Conservation (phyloP, 2,329 filamentous ascomycete genomes). For the Lizonia empirigonia region DNA sequence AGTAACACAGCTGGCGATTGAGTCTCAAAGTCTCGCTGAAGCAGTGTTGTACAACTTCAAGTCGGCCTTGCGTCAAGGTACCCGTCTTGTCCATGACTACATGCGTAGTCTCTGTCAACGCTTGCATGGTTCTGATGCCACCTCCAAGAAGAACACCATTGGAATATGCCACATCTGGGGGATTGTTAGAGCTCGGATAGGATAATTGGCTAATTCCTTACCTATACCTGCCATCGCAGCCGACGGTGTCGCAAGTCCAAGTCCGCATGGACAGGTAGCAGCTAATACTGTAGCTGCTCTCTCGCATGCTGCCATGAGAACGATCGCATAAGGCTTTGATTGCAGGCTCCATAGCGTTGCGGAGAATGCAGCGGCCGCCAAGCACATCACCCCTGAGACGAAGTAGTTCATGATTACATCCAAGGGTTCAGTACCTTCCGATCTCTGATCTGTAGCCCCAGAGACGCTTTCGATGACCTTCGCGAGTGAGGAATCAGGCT, state of each 20-base stretch:
- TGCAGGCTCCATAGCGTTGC: not conserved
- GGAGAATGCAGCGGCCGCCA: not conserved
- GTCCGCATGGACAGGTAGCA: slow-evolving; percentile 23
- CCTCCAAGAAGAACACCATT: slow-evolving; percentile 19
- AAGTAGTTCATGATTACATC: slow-evolving; percentile 12
- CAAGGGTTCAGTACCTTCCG: not conserved
- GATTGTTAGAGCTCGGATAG: not conserved
- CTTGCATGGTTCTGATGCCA: slow-evolving; percentile 18
- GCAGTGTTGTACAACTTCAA: slow-evolving; percentile 8
- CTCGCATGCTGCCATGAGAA: slow-evolving; percentile 3
- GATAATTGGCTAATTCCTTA: not conserved
- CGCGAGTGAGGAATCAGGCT: slow-evolving; percentile 10
- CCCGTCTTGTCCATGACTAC: slow-evolving; percentile 26
- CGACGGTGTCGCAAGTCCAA: slow-evolving; percentile 21
- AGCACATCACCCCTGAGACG: slow-evolving; percentile 2
- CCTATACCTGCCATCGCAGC: slow-evolving; percentile 23
- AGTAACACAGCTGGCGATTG: slow-evolving; percentile 2
- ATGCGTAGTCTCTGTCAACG: slow-evolving; percentile 10
- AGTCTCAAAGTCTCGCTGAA: slow-evolving; percentile 1
- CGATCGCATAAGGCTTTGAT: not conserved
- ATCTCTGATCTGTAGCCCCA: slow-evolving; percentile 7
- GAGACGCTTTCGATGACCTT: slow-evolving; percentile 16
- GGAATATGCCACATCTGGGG: slow-evolving; percentile 14
- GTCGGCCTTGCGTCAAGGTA: slow-evolving; percentile 17
- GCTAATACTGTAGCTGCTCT: slow-evolving; percentile 17